These are phyloP conservation scores for Linum usitatissimum DNA, from an alignment of 345 rosid species.

Conservation along the genomic window DNA sequence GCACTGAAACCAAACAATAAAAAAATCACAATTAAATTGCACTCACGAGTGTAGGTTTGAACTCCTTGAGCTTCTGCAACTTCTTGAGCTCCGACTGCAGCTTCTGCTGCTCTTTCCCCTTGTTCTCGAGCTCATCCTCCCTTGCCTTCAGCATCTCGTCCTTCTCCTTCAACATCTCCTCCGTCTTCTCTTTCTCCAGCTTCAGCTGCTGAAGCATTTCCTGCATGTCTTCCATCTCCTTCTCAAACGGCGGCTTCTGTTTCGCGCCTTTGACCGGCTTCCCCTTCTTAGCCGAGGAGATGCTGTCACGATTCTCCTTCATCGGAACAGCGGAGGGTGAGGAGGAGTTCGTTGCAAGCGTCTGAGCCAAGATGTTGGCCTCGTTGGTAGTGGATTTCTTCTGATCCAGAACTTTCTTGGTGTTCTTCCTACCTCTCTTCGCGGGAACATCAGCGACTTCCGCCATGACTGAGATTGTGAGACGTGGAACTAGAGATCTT, in stretches of 20 bases:
- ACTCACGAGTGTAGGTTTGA: conserved; percentile 62
- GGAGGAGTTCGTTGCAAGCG: conserved; percentile 13
- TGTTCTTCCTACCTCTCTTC: conserved; percentile 41
- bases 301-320: conserved; percentile 38
- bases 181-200: conserved; percentile 76
- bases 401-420: conserved; percentile 57
- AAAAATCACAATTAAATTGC: neutral
- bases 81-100: conserved; percentile 65
- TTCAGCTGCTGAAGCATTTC: conserved; percentile 52
- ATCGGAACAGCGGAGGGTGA: neutral
- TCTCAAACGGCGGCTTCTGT: conserved; percentile 38
- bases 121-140: conserved; percentile 69
- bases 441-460: conserved; percentile 15
- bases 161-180: conserved; percentile 60
- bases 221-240: conserved; percentile 64
- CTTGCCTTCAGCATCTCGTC: conserved; percentile 66
- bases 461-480: neutral
- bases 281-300: conserved; percentile 35
- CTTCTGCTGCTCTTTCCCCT: conserved; percentile 54
- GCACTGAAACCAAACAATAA: neutral
- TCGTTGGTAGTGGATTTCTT: conserved; percentile 39
- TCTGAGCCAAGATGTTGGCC: conserved; percentile 39
- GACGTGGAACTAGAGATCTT: too few relatives aligned
- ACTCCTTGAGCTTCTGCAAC: conserved; percentile 76
- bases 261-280: conserved; percentile 21